Conservation (phyloP, 202 grass and related monocot species). For the Schoenoplectus tabernaemontani region DNA sequence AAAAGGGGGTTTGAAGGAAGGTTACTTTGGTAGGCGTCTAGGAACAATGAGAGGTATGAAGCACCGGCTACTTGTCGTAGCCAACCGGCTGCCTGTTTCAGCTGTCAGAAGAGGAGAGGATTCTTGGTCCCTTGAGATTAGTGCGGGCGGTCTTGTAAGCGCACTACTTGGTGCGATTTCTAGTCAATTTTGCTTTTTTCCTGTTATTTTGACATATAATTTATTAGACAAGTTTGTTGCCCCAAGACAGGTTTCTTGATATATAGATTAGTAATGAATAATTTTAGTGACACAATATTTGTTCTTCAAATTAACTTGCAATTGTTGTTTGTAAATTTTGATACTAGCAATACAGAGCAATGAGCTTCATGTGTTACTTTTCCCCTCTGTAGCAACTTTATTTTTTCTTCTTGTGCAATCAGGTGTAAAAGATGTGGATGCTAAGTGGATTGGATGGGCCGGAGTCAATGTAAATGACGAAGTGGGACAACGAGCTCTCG, state of each 20-base stretch:
- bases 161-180: conserved; percentile 67
- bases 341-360: conserved; percentile 3
- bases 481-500: conserved; percentile 78
- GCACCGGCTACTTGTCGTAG: conserved; percentile 92
- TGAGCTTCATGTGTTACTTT: not conserved
- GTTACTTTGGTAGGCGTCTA: conserved; percentile 21
- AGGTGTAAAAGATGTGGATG: conserved; percentile 97
- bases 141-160: conserved; percentile 88
- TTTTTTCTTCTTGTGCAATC: not conserved
- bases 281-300: not conserved
- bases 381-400: not conserved
- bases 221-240: not conserved
- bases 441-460: conserved; percentile 98
- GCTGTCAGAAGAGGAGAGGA: conserved; percentile 85
- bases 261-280: not conserved
- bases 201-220: not conserved
- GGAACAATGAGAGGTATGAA: conserved; percentile 65
- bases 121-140: conserved; percentile 90
- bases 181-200: not conserved
- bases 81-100: conserved; percentile 86
- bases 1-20: conserved; percentile 10
- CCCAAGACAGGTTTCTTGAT: not conserved
- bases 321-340: not conserved
- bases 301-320: not conserved
- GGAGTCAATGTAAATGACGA: conserved; percentile 93